Percentiles rank a stretch among this genome's conserved stretches.
These are phyloP conservation scores for Bryopsis sp. DNA, from an alignment of 139 green algal species.

Conservation along the genomic window DNA sequence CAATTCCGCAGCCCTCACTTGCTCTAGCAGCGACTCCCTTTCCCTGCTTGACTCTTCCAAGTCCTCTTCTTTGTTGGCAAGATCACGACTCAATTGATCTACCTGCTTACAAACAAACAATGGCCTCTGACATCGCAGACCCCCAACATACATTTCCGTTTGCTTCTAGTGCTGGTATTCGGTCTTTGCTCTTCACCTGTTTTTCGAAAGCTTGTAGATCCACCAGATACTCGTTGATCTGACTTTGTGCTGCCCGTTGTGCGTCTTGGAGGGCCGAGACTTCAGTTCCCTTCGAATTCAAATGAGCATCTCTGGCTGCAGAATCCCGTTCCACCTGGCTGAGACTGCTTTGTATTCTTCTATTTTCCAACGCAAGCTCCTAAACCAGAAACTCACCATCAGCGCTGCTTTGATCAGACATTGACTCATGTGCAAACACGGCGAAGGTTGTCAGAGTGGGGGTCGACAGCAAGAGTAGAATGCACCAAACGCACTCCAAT, in stretches of 20 bases:
- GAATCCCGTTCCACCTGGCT: background rate
- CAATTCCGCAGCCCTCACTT: background rate
- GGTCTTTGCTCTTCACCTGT: no score
- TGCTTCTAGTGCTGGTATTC: background rate
- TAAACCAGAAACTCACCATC: background rate
- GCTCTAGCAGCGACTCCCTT: background rate
- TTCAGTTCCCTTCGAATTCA: conserved; percentile 2
- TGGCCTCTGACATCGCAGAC: no score
- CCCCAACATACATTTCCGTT: background rate
- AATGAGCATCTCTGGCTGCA: background rate
- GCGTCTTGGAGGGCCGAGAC: conserved; percentile 10
- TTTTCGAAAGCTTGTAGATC: conserved; percentile 8
- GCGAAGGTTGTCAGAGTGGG: no score
- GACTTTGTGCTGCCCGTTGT: background rate
- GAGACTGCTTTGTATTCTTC: background rate
- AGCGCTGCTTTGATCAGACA: no score
- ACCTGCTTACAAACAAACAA: background rate
- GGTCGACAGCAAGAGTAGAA: no score
- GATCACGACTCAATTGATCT: conserved; percentile 10
- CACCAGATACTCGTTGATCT: background rate
- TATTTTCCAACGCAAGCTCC: conserved; percentile 2
- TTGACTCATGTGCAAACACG: no score
- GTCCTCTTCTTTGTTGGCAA: conserved; percentile 10
- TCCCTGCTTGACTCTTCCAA: background rate
- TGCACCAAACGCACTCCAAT: background rate